Evolutionary conservation across 2,329 filamentous ascomycete species (phyloP).

Genomic region (Cladosporium sp.): DNA sequence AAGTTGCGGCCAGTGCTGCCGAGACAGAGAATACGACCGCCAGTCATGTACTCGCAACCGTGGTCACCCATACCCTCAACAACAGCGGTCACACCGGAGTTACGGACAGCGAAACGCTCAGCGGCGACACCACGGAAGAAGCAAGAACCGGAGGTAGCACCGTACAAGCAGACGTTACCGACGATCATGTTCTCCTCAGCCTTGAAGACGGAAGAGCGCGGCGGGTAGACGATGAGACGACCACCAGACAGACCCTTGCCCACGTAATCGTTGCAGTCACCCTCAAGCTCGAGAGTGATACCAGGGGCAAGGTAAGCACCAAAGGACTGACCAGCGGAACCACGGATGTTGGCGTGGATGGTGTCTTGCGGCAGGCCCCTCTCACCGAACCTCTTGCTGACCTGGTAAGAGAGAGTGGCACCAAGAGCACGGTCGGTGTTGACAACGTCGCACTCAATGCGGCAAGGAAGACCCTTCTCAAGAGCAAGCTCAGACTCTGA

Average conservation of each 20-base stretch:
- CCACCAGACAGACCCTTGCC: slow-evolving; percentile 94
- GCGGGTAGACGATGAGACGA: slow-evolving; percentile 87
- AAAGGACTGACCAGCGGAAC: slow-evolving; percentile 93
- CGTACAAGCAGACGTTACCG: slow-evolving; percentile 92
- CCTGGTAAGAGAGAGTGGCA: slow-evolving; percentile 90
- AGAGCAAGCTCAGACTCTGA: slow-evolving; percentile 90
- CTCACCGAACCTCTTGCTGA: slow-evolving; percentile 88
- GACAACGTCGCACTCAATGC: slow-evolving; percentile 92
- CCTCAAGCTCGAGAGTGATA: slow-evolving; percentile 90
- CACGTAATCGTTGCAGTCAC: slow-evolving; percentile 94
- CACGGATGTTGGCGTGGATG: slow-evolving; percentile 93
- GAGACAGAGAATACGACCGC: slow-evolving; percentile 81
- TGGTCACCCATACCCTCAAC: slow-evolving; percentile 96
- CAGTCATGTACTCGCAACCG: slow-evolving; percentile 98
- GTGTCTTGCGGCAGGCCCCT: slow-evolving; percentile 85
- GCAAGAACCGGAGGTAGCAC: slow-evolving; percentile 82
- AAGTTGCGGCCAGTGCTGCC: slow-evolving; percentile 94
- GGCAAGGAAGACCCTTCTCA: slow-evolving; percentile 86
- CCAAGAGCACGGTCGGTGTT: slow-evolving; percentile 94
- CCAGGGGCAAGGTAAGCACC: slow-evolving; percentile 90
- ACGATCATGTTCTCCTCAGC: slow-evolving; percentile 93
- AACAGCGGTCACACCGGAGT: slow-evolving; percentile 92
- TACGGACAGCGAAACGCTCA: slow-evolving; percentile 93
- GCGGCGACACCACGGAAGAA: slow-evolving; percentile 97
- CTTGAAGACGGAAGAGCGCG: slow-evolving; percentile 84